Evolutionary conservation across 805 yeast genomes (phyloP), one percentile per base, ranked within the genome.

Genomic region (Candida vartiovaarae): DNA sequence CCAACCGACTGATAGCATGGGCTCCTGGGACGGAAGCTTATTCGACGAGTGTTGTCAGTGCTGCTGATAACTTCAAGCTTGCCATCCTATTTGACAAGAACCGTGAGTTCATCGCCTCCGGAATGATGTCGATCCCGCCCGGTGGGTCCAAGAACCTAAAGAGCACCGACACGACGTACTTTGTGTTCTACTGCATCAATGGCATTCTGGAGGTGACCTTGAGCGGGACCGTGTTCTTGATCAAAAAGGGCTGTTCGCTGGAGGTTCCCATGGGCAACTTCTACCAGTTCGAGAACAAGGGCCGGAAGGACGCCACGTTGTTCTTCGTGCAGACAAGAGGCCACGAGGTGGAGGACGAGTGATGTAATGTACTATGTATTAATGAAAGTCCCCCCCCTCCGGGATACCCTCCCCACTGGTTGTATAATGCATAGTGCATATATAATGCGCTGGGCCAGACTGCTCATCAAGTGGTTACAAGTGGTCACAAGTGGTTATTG

Each of bases 211-310:
- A 85, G 54, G 90, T 85, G 3, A 75, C 79, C 2, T 50, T 89
- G 4, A 74, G 77, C 20, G 76, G 75, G 5, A 71, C 70, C 23
- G 70, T 66, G 24, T 85, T 89, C 58, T 63, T 78, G 4, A 83
- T 81, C 6, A 71, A 76, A 1, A 67, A 72, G 43, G 95, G 95
- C 1, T 83, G 95, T 42, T 76, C 91, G 4, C 82, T 89, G 54
- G 85, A 84, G 54, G 72, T 90, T 5, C 96, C 96, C 1, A 75
- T 83, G 65, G 83, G 82, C 5, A 85, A 84, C 57, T 71, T 73
- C 36, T 88, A 86, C 61, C 76, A 83, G 15, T 72, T 89, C 50
- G 72, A 71, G 38, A 86, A 86, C 56, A 71, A 69, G 34, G 84
- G 89, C 0, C 64, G 69, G 30, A 67, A 65, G 15, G 71, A 70